These are phyloP conservation scores for Cytospora paraplurivora DNA, from an alignment of 2,329 filamentous ascomycete species.

Conservation along the genomic window DNA sequence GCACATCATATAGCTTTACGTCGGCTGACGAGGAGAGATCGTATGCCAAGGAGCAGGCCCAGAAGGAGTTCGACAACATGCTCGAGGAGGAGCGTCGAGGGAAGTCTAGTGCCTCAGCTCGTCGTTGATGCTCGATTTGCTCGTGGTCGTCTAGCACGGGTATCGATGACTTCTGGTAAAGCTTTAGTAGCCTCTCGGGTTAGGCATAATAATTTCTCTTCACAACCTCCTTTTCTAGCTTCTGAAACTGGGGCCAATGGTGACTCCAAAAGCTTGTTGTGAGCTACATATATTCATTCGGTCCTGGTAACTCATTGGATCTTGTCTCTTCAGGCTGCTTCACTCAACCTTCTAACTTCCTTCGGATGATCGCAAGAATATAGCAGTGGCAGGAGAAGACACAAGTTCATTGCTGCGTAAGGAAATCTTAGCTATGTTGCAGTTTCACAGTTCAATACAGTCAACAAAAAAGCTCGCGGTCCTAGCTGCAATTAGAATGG, in stretches of 20 bases:
- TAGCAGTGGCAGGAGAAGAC: not conserved
- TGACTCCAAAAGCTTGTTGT: not conserved
- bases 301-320: not conserved
- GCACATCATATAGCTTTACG: constrained; percentile 39
- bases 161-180: not conserved
- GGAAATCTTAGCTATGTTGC: not conserved
- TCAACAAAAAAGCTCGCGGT: no score
- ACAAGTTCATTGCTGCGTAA: not conserved
- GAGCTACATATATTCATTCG: not conserved
- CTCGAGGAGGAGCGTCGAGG: constrained; percentile 46
- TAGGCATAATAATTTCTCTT: not conserved
- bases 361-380: not conserved
- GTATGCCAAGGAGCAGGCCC: constrained; percentile 48
- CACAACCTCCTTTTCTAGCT: not conserved
- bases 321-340: not conserved
- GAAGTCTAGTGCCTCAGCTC: constrained; percentile 1
- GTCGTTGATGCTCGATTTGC: not conserved
- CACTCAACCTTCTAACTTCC: not conserved
- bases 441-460: no score
- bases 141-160: not conserved
- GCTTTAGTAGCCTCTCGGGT: not conserved
- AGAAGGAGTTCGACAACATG: constrained; percentile 53
- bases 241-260: not conserved
- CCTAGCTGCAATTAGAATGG: no score
- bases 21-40: constrained; percentile 42